phyloP scores from a whole-genome alignment of 2,329 filamentous ascomycete species.

The Colletotrichum lini region DNA sequence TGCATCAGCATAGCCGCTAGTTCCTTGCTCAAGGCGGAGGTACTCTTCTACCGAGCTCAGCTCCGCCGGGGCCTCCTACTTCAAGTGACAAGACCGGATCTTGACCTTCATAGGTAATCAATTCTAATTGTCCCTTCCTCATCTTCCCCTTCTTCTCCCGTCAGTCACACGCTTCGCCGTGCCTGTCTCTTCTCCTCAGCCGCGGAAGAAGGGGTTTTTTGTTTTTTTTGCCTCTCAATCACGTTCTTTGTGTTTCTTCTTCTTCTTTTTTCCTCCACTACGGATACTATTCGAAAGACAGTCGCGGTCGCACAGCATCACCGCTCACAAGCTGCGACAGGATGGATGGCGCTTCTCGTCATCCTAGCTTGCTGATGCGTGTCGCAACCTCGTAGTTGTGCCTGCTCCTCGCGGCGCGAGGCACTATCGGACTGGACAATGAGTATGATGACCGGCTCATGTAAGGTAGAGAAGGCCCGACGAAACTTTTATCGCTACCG shows the following conservation, averaged over 20 bases:
- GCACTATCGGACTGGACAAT: conserved; percentile 22
- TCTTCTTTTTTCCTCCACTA: no score
- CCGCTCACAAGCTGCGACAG: neutral
- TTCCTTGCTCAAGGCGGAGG: conserved; percentile 7
- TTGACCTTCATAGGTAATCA: neutral
- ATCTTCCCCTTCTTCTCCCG: neutral
- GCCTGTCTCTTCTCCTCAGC: neutral
- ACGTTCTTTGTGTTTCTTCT: no score
- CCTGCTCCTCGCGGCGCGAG: conserved; percentile 29
- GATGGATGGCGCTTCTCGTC: neutral
- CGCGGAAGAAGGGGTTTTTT: neutral
- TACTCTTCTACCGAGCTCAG: conserved; percentile 16
- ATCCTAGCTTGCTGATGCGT: conserved; percentile 1
- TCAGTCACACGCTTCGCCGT: neutral
- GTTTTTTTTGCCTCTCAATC: neutral
- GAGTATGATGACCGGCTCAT: conserved; percentile 2
- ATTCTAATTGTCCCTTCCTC: neutral
- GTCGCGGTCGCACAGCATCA: neutral
- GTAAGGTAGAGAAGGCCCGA: neutral
- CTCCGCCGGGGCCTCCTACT: conserved; percentile 4
- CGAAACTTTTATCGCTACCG: neutral
- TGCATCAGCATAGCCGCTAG: conserved; percentile 32
- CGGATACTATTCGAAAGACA: neutral
- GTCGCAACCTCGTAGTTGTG: conserved; percentile 21
- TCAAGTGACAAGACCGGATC: neutral